Evolutionary conservation across 805 yeast genomes (phyloP).

Genomic region (Saccharomycopsis guyanensis): DNA sequence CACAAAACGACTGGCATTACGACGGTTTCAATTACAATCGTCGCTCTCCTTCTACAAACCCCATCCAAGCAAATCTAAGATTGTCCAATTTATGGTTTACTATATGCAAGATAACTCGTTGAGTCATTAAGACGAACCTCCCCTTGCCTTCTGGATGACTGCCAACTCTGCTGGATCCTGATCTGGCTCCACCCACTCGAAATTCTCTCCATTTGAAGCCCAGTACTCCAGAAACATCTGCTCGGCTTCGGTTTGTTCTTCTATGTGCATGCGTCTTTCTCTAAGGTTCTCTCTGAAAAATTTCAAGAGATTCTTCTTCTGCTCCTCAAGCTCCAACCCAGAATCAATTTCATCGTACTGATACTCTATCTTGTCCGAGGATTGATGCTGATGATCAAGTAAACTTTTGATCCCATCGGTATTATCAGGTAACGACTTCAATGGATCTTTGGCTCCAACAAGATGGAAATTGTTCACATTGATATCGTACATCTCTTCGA

Average conservation of each 20-base stretch:
- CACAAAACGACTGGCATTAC: no score
- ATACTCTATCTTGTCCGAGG: constrained; percentile 4
- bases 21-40: no score
- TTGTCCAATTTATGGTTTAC: no score
- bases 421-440: constrained; percentile 2
- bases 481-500: constrained; percentile 36
- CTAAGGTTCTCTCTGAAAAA: constrained; percentile 24
- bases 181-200: constrained; percentile 86
- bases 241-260: constrained; percentile 56
- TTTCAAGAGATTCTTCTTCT: constrained; percentile 8
- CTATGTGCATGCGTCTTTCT: constrained; percentile 29
- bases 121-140: no score
- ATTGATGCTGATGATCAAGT: constrained; percentile 1
- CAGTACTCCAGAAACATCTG: constrained; percentile 71
- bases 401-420: constrained; percentile 11
- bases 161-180: constrained; percentile 73
- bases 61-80: no score
- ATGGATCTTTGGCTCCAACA: constrained; percentile 9
- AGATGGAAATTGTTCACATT: constrained; percentile 34
- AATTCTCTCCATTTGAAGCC: constrained; percentile 81
- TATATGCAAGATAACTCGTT: no score
- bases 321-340: constrained; percentile 4
- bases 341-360: not conserved
- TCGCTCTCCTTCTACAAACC: no score
- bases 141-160: constrained; percentile 14